These are phyloP conservation scores for Geosmithia flava DNA, from an alignment of 2,329 filamentous ascomycete genomes.

Conservation along the genomic window DNA sequence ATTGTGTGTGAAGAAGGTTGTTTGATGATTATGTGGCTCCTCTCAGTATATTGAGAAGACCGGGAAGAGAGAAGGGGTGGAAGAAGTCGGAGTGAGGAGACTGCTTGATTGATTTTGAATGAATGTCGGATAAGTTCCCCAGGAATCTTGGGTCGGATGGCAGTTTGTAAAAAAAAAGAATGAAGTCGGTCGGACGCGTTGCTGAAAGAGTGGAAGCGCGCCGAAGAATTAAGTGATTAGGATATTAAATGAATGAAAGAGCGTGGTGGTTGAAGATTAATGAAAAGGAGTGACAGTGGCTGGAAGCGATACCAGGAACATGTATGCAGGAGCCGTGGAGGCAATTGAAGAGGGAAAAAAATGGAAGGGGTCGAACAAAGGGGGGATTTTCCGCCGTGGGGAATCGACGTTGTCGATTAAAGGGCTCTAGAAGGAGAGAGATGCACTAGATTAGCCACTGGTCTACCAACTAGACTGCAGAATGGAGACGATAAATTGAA, in stretches of 20 bases:
- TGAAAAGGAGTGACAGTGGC: slow-evolving; percentile 46
- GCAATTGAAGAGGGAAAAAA: slow-evolving; percentile 8
- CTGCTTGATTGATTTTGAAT: slow-evolving; percentile 13
- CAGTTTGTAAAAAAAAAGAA: slow-evolving; percentile 20
- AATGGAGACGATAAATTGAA: not conserved
- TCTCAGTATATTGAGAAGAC: slow-evolving; percentile 13
- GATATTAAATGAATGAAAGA: slow-evolving; percentile 39
- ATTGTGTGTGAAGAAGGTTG: slow-evolving; percentile 11
- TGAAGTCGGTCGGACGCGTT: slow-evolving; percentile 11
- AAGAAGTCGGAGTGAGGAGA: slow-evolving; percentile 9
- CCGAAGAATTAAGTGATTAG: slow-evolving; percentile 37
- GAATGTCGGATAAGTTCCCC: slow-evolving; percentile 37
- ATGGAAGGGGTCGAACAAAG: slow-evolving; percentile 29
- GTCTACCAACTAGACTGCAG: slow-evolving; percentile 4
- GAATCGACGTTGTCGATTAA: slow-evolving; percentile 29
- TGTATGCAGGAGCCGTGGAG: slow-evolving; percentile 18
- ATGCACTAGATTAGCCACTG: slow-evolving; percentile 17
- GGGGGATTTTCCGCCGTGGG: slow-evolving; percentile 8
- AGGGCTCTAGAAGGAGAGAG: slow-evolving; percentile 22
- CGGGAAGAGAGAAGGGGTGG: slow-evolving; percentile 4
- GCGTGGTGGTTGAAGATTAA: slow-evolving; percentile 31
- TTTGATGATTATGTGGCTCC: slow-evolving; percentile 9
- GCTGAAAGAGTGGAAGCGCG: slow-evolving; percentile 25
- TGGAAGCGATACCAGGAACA: slow-evolving; percentile 32
- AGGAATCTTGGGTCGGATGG: slow-evolving; percentile 35